Conservation (phyloP, 768 basidiomycete species). For the Hortiboletus flavorubellus region DNA sequence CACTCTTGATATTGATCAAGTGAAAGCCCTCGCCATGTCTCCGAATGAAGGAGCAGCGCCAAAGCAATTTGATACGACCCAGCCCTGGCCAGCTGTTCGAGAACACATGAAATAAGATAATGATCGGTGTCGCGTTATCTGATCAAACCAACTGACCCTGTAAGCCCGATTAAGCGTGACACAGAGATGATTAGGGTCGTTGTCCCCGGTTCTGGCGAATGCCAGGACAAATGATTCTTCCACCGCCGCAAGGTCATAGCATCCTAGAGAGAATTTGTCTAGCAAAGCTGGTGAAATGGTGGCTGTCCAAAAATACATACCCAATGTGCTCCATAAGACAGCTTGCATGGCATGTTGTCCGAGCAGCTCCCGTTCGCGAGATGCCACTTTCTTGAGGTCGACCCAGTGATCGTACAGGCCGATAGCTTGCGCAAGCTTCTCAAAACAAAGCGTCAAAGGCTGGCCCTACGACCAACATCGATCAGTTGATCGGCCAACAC, state of each 20-base stretch:
- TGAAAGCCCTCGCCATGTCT: conserved; percentile 65
- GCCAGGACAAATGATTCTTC: conserved; percentile 71
- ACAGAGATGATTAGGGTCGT: conserved; percentile 60
- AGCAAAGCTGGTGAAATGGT: background rate
- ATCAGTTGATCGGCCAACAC: conserved; percentile 7
- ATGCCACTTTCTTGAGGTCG: conserved; percentile 49
- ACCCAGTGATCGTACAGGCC: conserved; percentile 72
- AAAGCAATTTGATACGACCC: conserved; percentile 64
- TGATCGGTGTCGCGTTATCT: background rate
- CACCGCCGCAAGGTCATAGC: conserved; percentile 55
- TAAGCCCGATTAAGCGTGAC: conserved; percentile 65
- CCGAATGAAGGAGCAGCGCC: conserved; percentile 59
- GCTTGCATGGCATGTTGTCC: conserved; percentile 73
- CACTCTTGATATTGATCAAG: conserved; percentile 66
- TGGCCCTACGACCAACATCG: conserved; percentile 49
- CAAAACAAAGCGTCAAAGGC: conserved; percentile 65
- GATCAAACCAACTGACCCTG: conserved; percentile 41
- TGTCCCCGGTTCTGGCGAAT: conserved; percentile 55
- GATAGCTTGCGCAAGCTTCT: conserved; percentile 61
- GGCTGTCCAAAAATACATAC: conserved; percentile 34
- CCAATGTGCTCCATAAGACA: conserved; percentile 66
- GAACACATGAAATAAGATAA: conserved; percentile 9
- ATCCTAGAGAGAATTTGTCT: conserved; percentile 45
- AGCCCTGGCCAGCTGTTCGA: conserved; percentile 59
- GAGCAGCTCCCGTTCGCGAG: conserved; percentile 60